Percentiles rank a stretch among this genome's conserved stretches.
Conservation (phyloP, 345 rosid species). For the Erysimum cheiranthoides region DNA sequence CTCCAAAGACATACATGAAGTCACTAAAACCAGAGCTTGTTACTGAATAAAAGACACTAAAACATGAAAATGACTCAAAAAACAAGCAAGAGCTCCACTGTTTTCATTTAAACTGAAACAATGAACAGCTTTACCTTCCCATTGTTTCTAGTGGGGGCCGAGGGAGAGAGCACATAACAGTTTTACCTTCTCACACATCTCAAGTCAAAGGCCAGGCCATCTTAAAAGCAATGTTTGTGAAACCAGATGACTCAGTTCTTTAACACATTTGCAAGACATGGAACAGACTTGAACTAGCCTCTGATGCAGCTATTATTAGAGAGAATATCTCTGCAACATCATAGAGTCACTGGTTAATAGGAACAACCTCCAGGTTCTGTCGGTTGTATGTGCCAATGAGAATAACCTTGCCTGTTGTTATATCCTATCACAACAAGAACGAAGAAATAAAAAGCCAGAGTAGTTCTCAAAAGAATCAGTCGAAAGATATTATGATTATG, state of each 20-base stretch:
- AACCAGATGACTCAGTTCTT: slow-evolving; percentile 6
- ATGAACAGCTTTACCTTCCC: slow-evolving; percentile 27
- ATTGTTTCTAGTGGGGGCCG: neutral
- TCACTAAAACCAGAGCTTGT: neutral
- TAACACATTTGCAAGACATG: neutral
- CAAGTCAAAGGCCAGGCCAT: slow-evolving; percentile 13
- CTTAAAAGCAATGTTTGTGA: slow-evolving; percentile 10
- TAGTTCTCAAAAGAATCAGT: slow-evolving; percentile 5
- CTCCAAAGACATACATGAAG: slow-evolving; percentile 21
- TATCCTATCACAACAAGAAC: slow-evolving; percentile 5
- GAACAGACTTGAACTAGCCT: slow-evolving; percentile 1
- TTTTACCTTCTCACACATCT: slow-evolving; percentile 28
- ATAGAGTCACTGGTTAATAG: neutral
- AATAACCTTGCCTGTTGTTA: slow-evolving; percentile 7
- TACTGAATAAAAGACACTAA: slow-evolving; percentile 4
- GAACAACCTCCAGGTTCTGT: neutral
- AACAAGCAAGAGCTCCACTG: slow-evolving; percentile 10
- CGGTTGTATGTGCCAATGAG: neutral
- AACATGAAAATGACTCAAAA: slow-evolving; percentile 7
- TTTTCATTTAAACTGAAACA: slow-evolving; percentile 15
- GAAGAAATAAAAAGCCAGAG: neutral
- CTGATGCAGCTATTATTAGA: slow-evolving; percentile 5
- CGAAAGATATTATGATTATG: neutral
- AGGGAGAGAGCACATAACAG: slow-evolving; percentile 21
- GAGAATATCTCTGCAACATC: neutral